Conservation (phyloP, 352 stramenopile species). For the Pythium vanterpoolii region DNA sequence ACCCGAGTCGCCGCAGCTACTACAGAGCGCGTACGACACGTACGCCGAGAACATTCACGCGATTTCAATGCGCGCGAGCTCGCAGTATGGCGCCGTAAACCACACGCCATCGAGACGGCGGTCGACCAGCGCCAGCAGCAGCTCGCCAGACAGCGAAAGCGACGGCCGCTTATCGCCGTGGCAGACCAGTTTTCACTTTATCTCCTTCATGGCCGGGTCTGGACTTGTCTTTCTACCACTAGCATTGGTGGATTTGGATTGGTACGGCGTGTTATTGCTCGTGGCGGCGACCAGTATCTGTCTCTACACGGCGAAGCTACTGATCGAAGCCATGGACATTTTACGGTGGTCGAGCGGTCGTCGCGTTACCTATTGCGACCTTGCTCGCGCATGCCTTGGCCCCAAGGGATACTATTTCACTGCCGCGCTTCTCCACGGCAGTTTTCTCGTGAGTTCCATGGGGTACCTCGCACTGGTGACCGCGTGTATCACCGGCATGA, state of each 20-base stretch:
- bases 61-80: constrained; percentile 27
- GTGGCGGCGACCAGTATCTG: constrained; percentile 44
- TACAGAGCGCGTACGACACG: constrained; percentile 25
- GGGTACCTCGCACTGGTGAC: constrained; percentile 55
- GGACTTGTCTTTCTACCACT: constrained; percentile 71
- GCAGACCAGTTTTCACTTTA: constrained; percentile 65
- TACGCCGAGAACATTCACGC: constrained; percentile 29
- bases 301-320: constrained; percentile 60
- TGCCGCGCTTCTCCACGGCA: constrained; percentile 43
- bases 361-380: constrained; percentile 64
- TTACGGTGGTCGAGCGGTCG: constrained; percentile 63
- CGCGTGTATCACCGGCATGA: constrained; percentile 57
- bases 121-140: background rate
- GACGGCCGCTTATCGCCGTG: constrained; percentile 40
- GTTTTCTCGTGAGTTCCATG: constrained; percentile 59
- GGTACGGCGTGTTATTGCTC: constrained; percentile 67
- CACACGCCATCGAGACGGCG: background rate
- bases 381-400: constrained; percentile 68
- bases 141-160: constrained; percentile 1
- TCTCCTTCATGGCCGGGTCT: constrained; percentile 75
- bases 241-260: constrained; percentile 75
- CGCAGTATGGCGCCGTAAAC: constrained; percentile 14
- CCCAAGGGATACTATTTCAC: constrained; percentile 37
- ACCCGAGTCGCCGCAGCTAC: background rate
- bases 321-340: constrained; percentile 67